A percentile compares a stretch with the other conserved stretches of the same genome.
Evolutionary conservation across 768 basidiomycete genomes (phyloP).

Genomic region (Albatrellus ellisii): DNA sequence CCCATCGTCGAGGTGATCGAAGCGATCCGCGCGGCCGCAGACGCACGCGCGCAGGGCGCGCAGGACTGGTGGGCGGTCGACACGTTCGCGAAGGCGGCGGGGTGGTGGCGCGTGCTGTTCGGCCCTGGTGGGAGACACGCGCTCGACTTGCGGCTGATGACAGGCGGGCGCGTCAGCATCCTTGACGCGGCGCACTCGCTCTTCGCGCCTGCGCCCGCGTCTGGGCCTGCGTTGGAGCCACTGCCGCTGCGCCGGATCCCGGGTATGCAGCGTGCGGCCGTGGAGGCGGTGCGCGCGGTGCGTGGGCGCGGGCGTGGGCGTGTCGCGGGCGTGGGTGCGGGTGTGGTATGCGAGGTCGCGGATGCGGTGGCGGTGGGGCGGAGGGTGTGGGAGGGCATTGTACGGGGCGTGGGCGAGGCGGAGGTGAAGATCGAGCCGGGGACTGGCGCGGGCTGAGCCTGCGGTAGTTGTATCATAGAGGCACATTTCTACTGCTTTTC

Average conservation of each 20-base stretch:
- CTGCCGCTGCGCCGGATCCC: constrained; percentile 14
- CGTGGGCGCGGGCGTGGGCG: constrained; percentile 9
- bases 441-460: too few species aligned
- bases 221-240: constrained; percentile 12
- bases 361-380: constrained; percentile 12
- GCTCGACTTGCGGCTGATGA: constrained; percentile 69
- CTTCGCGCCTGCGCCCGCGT: constrained; percentile 18
- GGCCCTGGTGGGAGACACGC: constrained; percentile 38
- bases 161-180: constrained; percentile 48
- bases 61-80: constrained; percentile 29
- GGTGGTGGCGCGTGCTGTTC: constrained; percentile 68
- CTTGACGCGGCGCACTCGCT: constrained; percentile 63
- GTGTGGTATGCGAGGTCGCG: constrained; percentile 12
- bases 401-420: background rate
- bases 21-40: constrained; percentile 23
- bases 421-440: too few species aligned
- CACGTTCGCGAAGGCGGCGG: constrained; percentile 66
- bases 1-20: constrained; percentile 69
- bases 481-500: too few species aligned
- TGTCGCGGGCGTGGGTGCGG: constrained; percentile 10
- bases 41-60: background rate
- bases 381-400: constrained; percentile 11
- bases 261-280: constrained; percentile 4
- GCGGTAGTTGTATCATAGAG: too few species aligned
- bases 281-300: constrained; percentile 7